Evolutionary conservation across 208 protist genomes (phyloP), one percentile per base, ranked within the genome.

Genomic region (Crithidia bombi): DNA sequence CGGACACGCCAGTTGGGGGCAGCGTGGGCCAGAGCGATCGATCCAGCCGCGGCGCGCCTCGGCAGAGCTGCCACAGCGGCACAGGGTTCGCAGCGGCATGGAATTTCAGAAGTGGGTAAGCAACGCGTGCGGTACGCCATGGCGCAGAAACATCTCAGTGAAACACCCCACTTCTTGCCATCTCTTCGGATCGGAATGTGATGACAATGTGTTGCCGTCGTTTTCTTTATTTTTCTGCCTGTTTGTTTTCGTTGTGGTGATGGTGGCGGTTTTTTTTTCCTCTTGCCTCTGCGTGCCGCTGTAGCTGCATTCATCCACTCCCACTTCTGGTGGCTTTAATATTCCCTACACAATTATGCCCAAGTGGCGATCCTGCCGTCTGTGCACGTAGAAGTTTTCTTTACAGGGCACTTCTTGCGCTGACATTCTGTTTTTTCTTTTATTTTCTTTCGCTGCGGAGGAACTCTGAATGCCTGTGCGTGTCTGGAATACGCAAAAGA

Each of bases 61-160:
- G 56, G 38, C 23, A 15, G 56, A 21, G 43, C 41, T 5, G 28
- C 28, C 4, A n/a, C 30, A 19, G 10, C 28, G 5, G 7, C 58
- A 11, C 57, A 19, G 26, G 44, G n/a, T 14, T 17, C 38, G 41
- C 54, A 59, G 54, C 30, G 54, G 30, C 25, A 38, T 39, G 58
- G 23, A 1, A 54, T 75, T 10, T 46, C 63, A 3, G 71, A 77
- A 43, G 64, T 71, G 4, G 71, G 71, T 17, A 63, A 58, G 56
- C 71, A 77, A 36, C 64, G 64, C 14, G 58, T 77, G 9, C 56
- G 63, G 12, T 70, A 66, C 38, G 47, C 47, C 14, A 66, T 71
- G 71, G 39, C 50, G 28, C 50, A 55, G 36, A 17, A 56, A 30
- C 71, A 77, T 33, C 64, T 66, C 43, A 36, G 57, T 1, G 64